A percentile compares a stretch with the other conserved stretches of the same genome.
Evolutionary conservation across 148 eudicot species (phyloP).

Genomic region (Polygonum maritimum): DNA sequence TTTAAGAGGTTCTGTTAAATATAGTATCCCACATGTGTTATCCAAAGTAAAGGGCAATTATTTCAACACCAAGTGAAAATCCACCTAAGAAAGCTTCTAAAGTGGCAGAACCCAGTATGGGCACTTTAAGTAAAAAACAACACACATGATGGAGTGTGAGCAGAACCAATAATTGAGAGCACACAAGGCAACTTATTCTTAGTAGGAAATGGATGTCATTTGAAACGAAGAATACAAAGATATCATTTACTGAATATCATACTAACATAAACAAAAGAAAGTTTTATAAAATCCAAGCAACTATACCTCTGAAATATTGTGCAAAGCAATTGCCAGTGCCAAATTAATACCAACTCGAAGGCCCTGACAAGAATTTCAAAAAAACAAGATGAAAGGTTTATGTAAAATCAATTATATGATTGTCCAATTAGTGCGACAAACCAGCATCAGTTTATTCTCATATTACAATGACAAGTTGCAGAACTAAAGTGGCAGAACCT

Average conservation of each 20-base stretch:
- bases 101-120: background rate
- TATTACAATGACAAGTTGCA: background rate
- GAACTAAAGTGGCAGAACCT: too few relatives aligned
- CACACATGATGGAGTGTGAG: background rate
- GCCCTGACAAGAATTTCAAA: conserved; percentile 40
- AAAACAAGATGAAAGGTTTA: background rate
- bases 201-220: background rate
- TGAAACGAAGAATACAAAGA: background rate
- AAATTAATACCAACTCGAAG: conserved; percentile 92
- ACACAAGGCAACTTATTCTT: background rate
- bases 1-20: background rate
- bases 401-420: background rate
- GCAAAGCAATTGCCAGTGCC: conserved; percentile 94
- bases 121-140: background rate
- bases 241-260: background rate
- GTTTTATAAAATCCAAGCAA: background rate
- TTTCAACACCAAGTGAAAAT: background rate
- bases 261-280: background rate
- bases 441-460: background rate
- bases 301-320: conserved; percentile 94
- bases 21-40: background rate
- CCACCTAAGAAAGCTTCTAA: background rate
- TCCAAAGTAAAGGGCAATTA: background rate
- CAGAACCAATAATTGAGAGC: background rate
- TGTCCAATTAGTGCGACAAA: background rate